Evolutionary conservation across 331 rosid genomes (phyloP), one percentile per base, ranked within the genome.

Genomic region (Phaseolus coccineus): DNA sequence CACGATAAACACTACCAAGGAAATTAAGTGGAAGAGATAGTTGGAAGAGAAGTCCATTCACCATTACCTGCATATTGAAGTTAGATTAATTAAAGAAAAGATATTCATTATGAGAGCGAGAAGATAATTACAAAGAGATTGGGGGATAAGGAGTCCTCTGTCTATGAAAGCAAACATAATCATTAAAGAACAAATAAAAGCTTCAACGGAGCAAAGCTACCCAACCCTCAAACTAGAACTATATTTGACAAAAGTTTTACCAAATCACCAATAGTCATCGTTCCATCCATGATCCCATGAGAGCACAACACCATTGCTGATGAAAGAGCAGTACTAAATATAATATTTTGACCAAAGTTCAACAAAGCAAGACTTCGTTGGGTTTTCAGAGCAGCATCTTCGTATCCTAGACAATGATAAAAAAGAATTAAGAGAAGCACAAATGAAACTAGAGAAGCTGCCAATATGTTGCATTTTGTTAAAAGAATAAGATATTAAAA

Each of bases 11-110:
- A 89, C 99, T 90, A 22, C 99, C 99, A 79, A 96, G 97, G 82
- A 93, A 96, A 86, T 93, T 93, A 76, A 96, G 97, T 33, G 99
- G 99, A 87, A 96, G 98, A 40, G 99, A 96, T 35, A 96, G 84
- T 87, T 96, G 99, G 91, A 96, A 96, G 79, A 96, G 96, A 77
- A 95, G 99, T 61, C 99, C 98, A 87, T 95, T 95, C 83, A 95
- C 99, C 99, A 95, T 95, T 59, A 96, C 99, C 99, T 96, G 89
- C 40, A 58, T 40, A 71, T 68, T 61, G 64, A 70, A 61, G 77
- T 82, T 42, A 65, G 80, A 71, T 73, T 51, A 51, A 37, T 27
- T 62, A 33, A 44, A 71, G 15, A 16, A 44, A 64, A 53, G 30
- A 33, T 61, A 61, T 76, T 14, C 70, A 51, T 14, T 28, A 39